These are phyloP conservation scores for Aureobasidium mangrovei DNA, from an alignment of 2,329 filamentous ascomycete species.

Conservation along the genomic window DNA sequence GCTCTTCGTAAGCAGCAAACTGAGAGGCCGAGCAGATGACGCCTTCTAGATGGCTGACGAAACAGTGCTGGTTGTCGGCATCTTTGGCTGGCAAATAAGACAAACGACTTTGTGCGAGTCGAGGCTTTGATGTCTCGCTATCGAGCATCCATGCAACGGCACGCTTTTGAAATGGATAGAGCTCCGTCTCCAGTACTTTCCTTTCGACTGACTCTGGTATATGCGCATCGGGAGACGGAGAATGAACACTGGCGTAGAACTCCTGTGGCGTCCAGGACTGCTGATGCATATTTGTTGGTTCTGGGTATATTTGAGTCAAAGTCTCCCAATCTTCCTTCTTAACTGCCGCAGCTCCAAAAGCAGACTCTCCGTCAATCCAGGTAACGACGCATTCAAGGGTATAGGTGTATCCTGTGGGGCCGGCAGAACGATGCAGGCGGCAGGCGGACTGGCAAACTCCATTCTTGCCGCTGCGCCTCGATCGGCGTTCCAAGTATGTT, in stretches of 20 bases:
- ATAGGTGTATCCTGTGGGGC: not conserved
- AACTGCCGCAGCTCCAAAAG: constrained; percentile 22
- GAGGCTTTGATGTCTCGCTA: constrained; percentile 18
- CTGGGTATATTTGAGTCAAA: constrained; percentile 20
- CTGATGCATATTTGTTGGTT: not conserved
- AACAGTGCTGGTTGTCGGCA: constrained; percentile 39
- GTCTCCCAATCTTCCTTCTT: constrained; percentile 13
- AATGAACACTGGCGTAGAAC: constrained; percentile 63
- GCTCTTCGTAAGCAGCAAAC: constrained; percentile 35
- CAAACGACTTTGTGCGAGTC: not conserved
- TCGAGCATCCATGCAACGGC: constrained; percentile 61
- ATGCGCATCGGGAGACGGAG: constrained; percentile 41
- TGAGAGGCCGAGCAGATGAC: constrained; percentile 34
- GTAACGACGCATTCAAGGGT: constrained; percentile 17
- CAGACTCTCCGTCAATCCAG: constrained; percentile 26
- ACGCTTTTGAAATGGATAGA: constrained; percentile 66
- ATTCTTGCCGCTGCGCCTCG: constrained; percentile 1
- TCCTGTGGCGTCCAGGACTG: constrained; percentile 41
- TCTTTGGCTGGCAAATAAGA: constrained; percentile 42
- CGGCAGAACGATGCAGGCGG: constrained; percentile 1
- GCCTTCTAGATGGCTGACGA: constrained; percentile 56
- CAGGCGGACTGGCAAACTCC: constrained; percentile 2
- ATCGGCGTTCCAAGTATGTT: constrained; percentile 2
- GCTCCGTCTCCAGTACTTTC: constrained; percentile 24
- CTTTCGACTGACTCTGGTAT: constrained; percentile 13